These are phyloP conservation scores for Gossypium australe DNA, from an alignment of 345 rosid species.

Conservation along the genomic window DNA sequence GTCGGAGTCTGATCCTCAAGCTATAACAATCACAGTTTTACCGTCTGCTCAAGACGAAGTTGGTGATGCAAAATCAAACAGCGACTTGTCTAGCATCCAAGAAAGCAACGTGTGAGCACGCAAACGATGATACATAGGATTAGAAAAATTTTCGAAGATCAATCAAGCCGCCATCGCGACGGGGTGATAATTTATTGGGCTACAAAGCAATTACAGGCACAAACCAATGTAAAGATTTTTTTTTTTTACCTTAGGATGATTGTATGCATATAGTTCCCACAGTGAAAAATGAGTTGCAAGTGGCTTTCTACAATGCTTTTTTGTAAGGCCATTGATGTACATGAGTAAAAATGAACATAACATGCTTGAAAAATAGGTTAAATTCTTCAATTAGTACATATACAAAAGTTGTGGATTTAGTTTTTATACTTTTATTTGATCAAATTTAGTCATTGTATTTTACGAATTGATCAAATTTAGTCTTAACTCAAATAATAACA, in stretches of 20 bases:
- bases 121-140: background rate
- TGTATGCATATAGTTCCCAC: background rate
- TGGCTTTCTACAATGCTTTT: background rate
- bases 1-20: conserved; percentile 1
- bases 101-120: background rate
- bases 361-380: background rate
- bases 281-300: background rate
- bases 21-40: conserved; percentile 20
- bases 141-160: conserved; percentile 1
- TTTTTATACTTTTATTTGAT: too few relatives aligned
- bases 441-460: too few relatives aligned
- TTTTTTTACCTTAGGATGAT: background rate
- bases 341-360: background rate
- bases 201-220: background rate
- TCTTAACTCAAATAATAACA: too few relatives aligned
- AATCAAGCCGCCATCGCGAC: background rate
- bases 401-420: too few relatives aligned
- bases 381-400: too few relatives aligned
- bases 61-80: conserved; percentile 7
- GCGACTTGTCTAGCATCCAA: background rate
- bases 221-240: background rate
- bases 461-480: too few relatives aligned
- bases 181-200: background rate
- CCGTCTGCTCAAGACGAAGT: conserved; percentile 27
- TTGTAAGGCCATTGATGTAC: background rate